Evolutionary conservation across 768 basidiomycete genomes (phyloP), one percentile per base, ranked within the genome.

Genomic region (Tylopilus sp.): DNA sequence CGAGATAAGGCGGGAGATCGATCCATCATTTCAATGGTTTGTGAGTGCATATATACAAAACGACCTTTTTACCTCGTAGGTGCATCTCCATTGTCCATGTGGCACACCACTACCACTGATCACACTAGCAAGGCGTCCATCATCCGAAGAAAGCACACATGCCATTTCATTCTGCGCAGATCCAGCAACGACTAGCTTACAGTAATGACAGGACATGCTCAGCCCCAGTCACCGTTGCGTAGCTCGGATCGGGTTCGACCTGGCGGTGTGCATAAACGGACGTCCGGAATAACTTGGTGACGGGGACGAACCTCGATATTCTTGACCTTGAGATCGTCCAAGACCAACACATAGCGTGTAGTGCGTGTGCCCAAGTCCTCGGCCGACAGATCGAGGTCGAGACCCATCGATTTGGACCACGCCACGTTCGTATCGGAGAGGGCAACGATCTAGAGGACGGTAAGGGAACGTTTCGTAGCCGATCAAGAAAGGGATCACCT

Each of bases 241-340:
- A 44, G 26, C 56, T 35, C 1, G 58, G 45, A 15, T 18, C 22
- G 1, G 4, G 12, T 20, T 63, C 62, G 44, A 65, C 50, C 63
- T 64, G 1, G 31, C 15, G 1, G 26, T 2, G 20, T 11, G 1
- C 20, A 31, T 52, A 40, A 62, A 10, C 28, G 28, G 53, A 28
- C 13, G 6, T 6, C 13, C 0, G 3, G 12, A 8, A 17, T 40
- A 44, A n/a, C n/a, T n/a, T n/a, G 33, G 3, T 2, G 21, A 57
- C 9, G 17, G 58, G 38, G 25, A 69, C 77, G 45, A 56, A 82
- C 86, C 62, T 69, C 78, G 48, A 90, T 59, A 59, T 85, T 83
- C 54, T 79, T 80, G 59, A 92, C 80, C 54, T 82, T 79, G 47
- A 88, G 76, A 62, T 88, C 76, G 41, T 92, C 85, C 58, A 88